Percentiles rank a stretch among this genome's conserved stretches.
Conservation (phyloP, 2,329 filamentous ascomycete genomes). For the Scortechinia acanthostroma region DNA sequence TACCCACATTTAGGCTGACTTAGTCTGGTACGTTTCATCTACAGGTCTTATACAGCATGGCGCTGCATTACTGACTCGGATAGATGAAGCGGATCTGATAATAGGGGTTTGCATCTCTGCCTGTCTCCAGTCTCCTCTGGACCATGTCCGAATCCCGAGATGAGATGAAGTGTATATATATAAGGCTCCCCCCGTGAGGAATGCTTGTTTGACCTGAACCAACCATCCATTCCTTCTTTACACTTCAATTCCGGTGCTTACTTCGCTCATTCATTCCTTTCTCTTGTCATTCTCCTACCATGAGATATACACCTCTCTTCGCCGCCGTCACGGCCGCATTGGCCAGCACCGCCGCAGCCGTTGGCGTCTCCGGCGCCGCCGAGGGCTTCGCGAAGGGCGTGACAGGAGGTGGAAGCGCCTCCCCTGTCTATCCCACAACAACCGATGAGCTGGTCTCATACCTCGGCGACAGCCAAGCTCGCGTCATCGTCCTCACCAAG, state of each 20-base stretch:
- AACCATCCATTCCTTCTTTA: neutral
- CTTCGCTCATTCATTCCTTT: neutral
- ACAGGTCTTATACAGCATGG: too few species aligned
- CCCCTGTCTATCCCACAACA: conserved; percentile 41
- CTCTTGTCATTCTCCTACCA: conserved; percentile 4
- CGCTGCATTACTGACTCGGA: too few species aligned
- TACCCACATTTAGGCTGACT: too few species aligned
- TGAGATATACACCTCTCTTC: conserved; percentile 6
- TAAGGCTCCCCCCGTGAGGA: too few species aligned
- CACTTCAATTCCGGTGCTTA: too few species aligned
- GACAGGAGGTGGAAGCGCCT: conserved; percentile 50
- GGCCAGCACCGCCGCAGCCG: conserved; percentile 11
- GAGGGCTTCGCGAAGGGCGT: conserved; percentile 38
- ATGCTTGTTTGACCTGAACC: too few species aligned
- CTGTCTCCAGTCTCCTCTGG: too few species aligned
- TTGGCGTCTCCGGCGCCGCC: conserved; percentile 22
- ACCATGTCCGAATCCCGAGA: too few species aligned
- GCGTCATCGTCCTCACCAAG: conserved; percentile 50
- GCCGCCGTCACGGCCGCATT: conserved; percentile 4
- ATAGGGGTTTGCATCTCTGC: too few species aligned
- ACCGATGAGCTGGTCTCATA: conserved; percentile 49
- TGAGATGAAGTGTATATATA: too few species aligned
- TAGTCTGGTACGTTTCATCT: too few species aligned
- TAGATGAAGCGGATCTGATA: too few species aligned
- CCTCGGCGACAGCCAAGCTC: conserved; percentile 40